Percentiles rank a stretch among this genome's conserved stretches.
phyloP scores from a whole-genome alignment of 2,329 filamentous ascomycete species.

The Stenocarpella maydis region DNA sequence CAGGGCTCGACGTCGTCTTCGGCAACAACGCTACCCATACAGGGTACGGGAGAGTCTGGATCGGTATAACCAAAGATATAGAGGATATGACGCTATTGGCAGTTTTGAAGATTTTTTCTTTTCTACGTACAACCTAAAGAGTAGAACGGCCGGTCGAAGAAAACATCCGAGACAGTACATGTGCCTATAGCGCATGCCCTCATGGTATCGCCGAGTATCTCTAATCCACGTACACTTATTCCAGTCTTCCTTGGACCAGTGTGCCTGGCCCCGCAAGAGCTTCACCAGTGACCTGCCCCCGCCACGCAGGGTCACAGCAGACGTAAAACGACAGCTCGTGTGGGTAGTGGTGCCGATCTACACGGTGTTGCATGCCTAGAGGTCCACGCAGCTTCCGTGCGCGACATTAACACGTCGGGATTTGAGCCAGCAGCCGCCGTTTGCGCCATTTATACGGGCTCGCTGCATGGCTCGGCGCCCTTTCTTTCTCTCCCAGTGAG shows the following conservation, averaged over 20 bases:
- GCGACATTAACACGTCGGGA: neutral
- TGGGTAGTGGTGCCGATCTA: neutral
- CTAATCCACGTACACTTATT: slow-evolving; percentile 2
- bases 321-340: neutral
- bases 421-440: neutral
- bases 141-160: neutral
- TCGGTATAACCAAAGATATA: neutral
- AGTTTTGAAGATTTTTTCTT: neutral
- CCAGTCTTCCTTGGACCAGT: neutral
- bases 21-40: neutral
- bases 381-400: slow-evolving; percentile 2
- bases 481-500: neutral
- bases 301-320: neutral
- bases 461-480: neutral
- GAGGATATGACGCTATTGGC: neutral
- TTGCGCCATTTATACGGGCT: slow-evolving; percentile 16
- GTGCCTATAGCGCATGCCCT: neutral
- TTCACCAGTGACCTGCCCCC: neutral
- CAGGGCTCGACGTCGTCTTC: slow-evolving; percentile 11
- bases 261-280: neutral
- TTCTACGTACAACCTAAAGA: neutral
- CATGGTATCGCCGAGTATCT: neutral
- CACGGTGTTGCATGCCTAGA: neutral
- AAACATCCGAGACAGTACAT: neutral
- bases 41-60: neutral